Evolutionary conservation across 1,284 basidiomycete genomes (phyloP), one percentile per base, ranked within the genome.

Genomic region (Pyrrhoderma lamaoense): DNA sequence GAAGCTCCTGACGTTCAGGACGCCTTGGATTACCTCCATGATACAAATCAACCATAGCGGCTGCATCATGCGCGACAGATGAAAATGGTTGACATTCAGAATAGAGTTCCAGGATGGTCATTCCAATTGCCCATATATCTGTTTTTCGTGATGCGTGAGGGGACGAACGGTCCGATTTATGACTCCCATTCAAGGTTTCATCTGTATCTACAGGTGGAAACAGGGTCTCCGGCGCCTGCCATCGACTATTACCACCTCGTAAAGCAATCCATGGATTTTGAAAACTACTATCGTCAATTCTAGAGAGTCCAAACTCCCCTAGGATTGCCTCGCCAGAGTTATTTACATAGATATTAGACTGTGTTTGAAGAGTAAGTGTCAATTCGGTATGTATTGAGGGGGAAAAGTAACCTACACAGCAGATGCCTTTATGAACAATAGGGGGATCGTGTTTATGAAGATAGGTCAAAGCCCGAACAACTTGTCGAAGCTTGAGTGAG

Each of bases 371-470:
- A 8, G 9, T 48, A 8, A 49, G 18, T 14, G 11, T 47, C 8
- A 37, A 37, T 9, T 11, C 16, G 9, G 35, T 11, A 37, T 11
- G 16, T 37, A 37, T 11, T 37, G 35, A 37, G 11, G 35, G 16
- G n/a, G 16, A 5, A 5, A 18, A 16, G 16, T 11, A 37, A 36
- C 51, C 42, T 8, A 53, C 51, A 8, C 51, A 34, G 13, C 51
- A 46, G 5, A 53, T 38, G 23, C 48, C 51, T 37, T 53, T 22
- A 19, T 53, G 51, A 22, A 49, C 37, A 18, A 53, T 49, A 4
- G 21, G 46, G 13, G 51, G 51, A 25, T 47, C 47, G 23, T 53
- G 51, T 16, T n/a, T 49, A 19, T 53, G 51, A 9, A 53, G 37
- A 25, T 53, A 53, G 11, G 8, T 25, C 11, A 53, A 18, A 21